Percentiles rank a stretch among this genome's conserved stretches.
Conservation (phyloP, 257 asterid genomes). For the Solanum piurae region DNA sequence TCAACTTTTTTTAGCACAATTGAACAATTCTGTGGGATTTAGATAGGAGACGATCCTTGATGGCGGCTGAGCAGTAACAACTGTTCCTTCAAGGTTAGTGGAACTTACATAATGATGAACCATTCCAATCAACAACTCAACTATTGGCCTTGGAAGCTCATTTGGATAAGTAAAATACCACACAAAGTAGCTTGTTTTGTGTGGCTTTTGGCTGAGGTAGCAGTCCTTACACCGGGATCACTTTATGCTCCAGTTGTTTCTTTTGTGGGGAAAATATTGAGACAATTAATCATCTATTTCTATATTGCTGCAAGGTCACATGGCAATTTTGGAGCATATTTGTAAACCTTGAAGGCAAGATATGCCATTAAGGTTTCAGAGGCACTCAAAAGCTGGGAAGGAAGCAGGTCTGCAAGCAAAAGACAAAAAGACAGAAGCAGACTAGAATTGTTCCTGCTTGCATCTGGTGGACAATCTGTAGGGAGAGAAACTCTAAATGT, state of each 20-base stretch:
- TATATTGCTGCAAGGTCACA: neutral
- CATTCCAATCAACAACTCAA: neutral
- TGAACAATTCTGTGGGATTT: neutral
- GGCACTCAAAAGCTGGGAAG: neutral
- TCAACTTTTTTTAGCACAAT: neutral
- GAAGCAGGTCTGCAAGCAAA: neutral
- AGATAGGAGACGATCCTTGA: neutral
- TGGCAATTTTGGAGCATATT: neutral
- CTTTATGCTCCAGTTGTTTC: neutral
- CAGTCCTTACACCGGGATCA: neutral
- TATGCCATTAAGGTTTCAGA: neutral
- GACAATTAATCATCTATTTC: neutral
- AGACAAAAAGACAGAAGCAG: neutral
- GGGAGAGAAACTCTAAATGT: neutral
- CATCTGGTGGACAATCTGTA: neutral
- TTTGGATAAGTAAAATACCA: neutral
- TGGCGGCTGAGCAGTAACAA: neutral
- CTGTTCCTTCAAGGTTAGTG: neutral
- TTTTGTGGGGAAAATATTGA: neutral
- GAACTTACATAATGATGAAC: neutral
- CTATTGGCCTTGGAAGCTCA: neutral
- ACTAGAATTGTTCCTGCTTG: neutral
- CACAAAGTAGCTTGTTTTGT: neutral
- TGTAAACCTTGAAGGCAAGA: neutral
- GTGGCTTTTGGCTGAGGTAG: neutral